Evolutionary conservation across 2,329 filamentous ascomycete genomes (phyloP).

Genomic region (Fusarium duplospermum): DNA sequence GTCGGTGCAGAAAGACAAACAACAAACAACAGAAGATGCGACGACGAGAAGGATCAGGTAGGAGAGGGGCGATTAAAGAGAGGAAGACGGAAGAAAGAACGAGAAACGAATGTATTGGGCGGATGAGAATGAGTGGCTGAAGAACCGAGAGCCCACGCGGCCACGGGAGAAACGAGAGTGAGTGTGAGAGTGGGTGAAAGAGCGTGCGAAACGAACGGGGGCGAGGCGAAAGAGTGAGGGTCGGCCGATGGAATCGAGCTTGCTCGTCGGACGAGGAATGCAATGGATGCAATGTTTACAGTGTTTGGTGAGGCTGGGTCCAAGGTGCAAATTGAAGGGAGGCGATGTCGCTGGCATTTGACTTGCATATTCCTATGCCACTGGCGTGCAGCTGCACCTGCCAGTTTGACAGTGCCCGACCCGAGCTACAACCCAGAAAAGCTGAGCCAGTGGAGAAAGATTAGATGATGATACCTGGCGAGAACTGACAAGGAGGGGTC

Average conservation of each 20-base stretch:
- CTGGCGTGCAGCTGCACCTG: background rate
- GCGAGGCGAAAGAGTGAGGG: constrained; percentile 16
- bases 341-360: constrained; percentile 34
- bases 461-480: constrained; percentile 23
- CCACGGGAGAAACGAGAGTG: constrained; percentile 18
- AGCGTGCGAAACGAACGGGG: constrained; percentile 13
- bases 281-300: constrained; percentile 50
- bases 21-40: constrained; percentile 8
- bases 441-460: constrained; percentile 25
- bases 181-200: constrained; percentile 8
- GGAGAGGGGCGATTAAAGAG: constrained; percentile 10
- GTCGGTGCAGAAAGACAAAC: constrained; percentile 18
- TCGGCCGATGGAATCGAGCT: constrained; percentile 4
- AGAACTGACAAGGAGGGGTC: constrained; percentile 22
- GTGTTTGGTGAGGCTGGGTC: constrained; percentile 41
- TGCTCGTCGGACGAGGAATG: constrained; percentile 41
- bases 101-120: constrained; percentile 20
- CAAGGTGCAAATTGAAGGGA: constrained; percentile 37
- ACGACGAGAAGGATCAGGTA: background rate
- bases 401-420: background rate
- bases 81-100: constrained; percentile 14
- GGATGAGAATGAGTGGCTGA: constrained; percentile 14
- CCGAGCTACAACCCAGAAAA: background rate
- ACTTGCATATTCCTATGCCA: constrained; percentile 24
- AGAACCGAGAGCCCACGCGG: constrained; percentile 16